Base-by-base conservation (phyloP, 108 stramenopile species). In the Discostella stelligeroides region DNA sequence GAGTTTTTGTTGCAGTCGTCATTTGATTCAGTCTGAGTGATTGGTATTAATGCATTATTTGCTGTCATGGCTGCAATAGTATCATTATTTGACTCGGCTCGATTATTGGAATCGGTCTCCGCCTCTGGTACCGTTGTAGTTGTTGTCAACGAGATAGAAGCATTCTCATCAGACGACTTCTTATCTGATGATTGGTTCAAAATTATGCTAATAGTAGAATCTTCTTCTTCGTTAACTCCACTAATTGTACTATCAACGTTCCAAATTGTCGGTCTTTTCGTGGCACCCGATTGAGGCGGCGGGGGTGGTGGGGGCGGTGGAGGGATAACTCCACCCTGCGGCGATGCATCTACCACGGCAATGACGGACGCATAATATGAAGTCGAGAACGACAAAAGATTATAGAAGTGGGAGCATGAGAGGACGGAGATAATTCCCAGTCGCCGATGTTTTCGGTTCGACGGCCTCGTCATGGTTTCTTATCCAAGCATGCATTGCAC, bases 261-360 rank as follows among this genome's bases (percentile, higher is more conserved):
- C 27, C 13, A 23, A 14, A 47, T 46, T 1, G 30, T 39, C 20
- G 7, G 24, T 13, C n/a, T 14, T 42, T 30, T 56, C 28, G 10
- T 12, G 47, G 27, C 51, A 51, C 8, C 20, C 57, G 56, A 63
- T 20, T 54, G 63, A 0, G 63, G 63, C 12, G 72, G 72, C 4
- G 72, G 72, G 3, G 70, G 70, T 0, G 72, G 72, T 18, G 72
- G 72, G n/a, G 72, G 64, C 4, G 51, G 51, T 18, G 25, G 51
- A 12, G 15, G 23, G 49, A 53, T 20, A 4, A 53, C 27, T 25
- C 51, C 51, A 14, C 24, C 24, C 51, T 53, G 51, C 51, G 51
- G 51, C 51, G 51, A 25, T 25, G 51, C 51, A 24, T 7, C 7
- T 25, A 25, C 51, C 21, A 24, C 51, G 51, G 13, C 51, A 25